phyloP scores from a whole-genome alignment of 345 rosid species.

The Salix exigua region DNA sequence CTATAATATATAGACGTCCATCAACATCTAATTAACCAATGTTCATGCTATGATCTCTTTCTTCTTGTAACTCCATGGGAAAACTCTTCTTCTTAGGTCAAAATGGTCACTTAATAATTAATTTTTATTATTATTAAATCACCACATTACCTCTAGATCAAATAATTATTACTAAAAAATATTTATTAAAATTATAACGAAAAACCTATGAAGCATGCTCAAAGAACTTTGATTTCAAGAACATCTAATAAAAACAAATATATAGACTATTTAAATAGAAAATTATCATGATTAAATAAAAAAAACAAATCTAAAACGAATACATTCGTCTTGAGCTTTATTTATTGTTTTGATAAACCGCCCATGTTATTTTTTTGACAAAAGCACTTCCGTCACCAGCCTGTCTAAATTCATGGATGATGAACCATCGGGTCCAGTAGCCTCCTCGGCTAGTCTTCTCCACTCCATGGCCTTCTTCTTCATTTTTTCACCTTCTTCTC shows the following conservation, averaged over 20 bases:
- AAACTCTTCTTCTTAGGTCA: not conserved
- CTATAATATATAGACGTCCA: no score
- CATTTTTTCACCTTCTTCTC: not conserved
- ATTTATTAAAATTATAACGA: no score
- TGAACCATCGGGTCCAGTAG: not conserved
- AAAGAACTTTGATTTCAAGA: no score
- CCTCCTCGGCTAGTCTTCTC: not conserved
- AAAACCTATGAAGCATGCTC: no score
- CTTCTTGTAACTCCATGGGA: not conserved
- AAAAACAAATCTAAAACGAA: no score
- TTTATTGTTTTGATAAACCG: not conserved
- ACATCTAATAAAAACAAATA: no score
- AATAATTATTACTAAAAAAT: no score
- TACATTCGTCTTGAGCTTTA: not conserved
- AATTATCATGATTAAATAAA: no score
- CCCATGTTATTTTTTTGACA: not conserved
- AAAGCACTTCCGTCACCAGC: not conserved
- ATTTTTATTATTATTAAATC: no score
- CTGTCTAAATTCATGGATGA: constrained; percentile 1
- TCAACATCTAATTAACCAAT: no score
- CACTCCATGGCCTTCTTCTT: constrained; percentile 3
- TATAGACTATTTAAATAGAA: no score
- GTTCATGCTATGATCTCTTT: not conserved
- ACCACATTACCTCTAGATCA: no score
- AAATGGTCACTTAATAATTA: not conserved